Percentiles rank a stretch among this genome's conserved stretches.
phyloP scores from a whole-genome alignment of 139 green algal genomes.

The Mesostigma viride region DNA sequence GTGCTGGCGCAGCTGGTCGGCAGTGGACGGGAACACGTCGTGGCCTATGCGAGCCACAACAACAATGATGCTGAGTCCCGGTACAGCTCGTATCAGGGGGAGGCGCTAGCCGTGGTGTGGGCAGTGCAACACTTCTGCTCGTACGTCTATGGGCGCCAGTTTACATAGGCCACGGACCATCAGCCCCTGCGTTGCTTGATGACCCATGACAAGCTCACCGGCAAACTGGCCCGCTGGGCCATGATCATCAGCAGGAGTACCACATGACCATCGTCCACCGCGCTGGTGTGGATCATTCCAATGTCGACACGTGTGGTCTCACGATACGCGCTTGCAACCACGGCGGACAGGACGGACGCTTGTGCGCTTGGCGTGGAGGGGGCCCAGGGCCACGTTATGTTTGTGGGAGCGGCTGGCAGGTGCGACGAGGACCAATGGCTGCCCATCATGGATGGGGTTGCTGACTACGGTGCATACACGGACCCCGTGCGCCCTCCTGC shows the following conservation, averaged over 20 bases:
- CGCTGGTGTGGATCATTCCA: background rate
- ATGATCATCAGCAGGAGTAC: conserved; percentile 9
- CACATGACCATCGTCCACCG: conserved; percentile 1
- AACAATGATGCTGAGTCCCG: conserved; percentile 18
- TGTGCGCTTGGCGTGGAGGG: no score
- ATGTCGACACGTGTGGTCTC: no score
- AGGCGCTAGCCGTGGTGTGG: conserved; percentile 11
- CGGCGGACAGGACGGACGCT: no score
- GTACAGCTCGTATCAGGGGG: conserved; percentile 19
- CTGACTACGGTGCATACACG: no score
- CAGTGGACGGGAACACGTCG: conserved; percentile 10
- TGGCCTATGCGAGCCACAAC: conserved; percentile 2
- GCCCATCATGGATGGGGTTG: no score
- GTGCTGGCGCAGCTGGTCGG: conserved; percentile 7
- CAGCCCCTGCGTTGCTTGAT: conserved; percentile 19
- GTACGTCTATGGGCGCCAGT: conserved; percentile 1
- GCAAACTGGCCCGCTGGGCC: conserved; percentile 12
- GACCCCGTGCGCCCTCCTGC: no score
- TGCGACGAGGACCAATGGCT: no score
- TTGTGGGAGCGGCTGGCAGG: no score
- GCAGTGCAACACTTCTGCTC: conserved; percentile 5
- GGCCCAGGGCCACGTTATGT: no score
- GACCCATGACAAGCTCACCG: background rate
- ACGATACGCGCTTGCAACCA: no score
- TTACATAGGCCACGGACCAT: conserved; percentile 25